Base-by-base conservation (phyloP, 1,284 basidiomycete species). In the Ganoderma lucidum region DNA sequence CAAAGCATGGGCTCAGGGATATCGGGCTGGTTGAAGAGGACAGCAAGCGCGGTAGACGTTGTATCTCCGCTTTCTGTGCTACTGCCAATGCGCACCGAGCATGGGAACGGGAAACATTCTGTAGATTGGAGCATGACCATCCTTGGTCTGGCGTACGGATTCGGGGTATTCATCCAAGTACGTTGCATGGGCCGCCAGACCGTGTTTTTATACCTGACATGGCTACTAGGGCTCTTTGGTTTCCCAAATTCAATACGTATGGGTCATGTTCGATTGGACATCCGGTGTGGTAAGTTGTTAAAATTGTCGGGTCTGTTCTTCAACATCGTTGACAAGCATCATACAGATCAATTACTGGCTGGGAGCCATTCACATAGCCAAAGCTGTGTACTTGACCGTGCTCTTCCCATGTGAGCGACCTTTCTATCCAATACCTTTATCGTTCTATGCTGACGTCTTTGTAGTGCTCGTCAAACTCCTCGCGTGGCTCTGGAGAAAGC, bases 321-420 rank as follows among this genome's bases (percentile, higher is more conserved):
- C 37, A 12, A 6, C n/a, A 41, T 12, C 12, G 39, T 60, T 63
- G 35, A 62, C 53, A n/a, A 28, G 35, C 2, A 3, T 23, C 12
- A 48, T 15, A n/a, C 70, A 95, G 91, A 79, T 93, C 17, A 94
- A 92, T 15, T 94, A 94, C 71, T 94, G 86, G 81, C 78, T 95
- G 64, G 91, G 88, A 59, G 71, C 87, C 10, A 76, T 88, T 8
- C 87, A 88, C 35, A 81, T 83, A n/a, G 79, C 83, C 3, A 85
- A 93, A 5, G 89, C 90, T 1, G 41, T 87, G 2, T 86, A 88
- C 70, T 81, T 95, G 68, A 81, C 89, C 1, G 66, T 88, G 9
- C 68, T 93, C 32, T 80, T 95, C 19, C 94, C 94, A n/a, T 53
- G 91, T 92, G 75, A 64, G 84, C 28, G 48, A 77, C 28, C 45